A percentile compares a stretch with the other conserved stretches of the same genome.
Conservation (phyloP, 768 basidiomycete genomes). For the Peribolospora kevripleyi region DNA sequence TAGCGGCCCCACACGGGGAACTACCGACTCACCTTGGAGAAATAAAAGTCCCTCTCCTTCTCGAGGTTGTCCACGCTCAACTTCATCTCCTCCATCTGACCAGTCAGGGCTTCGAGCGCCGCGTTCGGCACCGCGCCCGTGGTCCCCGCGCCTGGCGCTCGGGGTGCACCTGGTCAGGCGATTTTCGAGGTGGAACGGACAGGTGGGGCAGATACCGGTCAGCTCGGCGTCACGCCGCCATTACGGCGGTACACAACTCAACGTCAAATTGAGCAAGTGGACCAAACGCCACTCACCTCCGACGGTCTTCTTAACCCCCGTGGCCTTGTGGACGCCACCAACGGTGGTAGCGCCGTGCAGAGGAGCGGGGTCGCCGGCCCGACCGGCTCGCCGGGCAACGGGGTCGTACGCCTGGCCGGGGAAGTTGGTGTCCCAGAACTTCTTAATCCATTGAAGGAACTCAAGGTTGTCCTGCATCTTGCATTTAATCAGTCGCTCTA, state of each 20-base stretch:
- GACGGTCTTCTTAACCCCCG: too few species aligned
- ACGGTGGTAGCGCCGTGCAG: too few species aligned
- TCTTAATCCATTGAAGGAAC: slow-evolving; percentile 90
- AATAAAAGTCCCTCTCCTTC: slow-evolving; percentile 91
- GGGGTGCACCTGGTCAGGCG: too few species aligned
- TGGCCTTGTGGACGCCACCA: too few species aligned
- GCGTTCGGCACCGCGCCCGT: slow-evolving; percentile 28
- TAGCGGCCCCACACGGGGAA: not conserved
- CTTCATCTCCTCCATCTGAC: slow-evolving; percentile 59
- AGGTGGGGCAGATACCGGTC: too few species aligned
- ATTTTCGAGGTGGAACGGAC: too few species aligned
- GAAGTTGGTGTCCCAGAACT: slow-evolving; percentile 83
- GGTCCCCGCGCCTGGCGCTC: slow-evolving; percentile 1
- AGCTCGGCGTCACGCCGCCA: too few species aligned
- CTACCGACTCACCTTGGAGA: slow-evolving; percentile 50
- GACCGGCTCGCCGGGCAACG: slow-evolving; percentile 33
- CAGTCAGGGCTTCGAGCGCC: slow-evolving; percentile 39
- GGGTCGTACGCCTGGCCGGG: slow-evolving; percentile 72
- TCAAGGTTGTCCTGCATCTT: slow-evolving; percentile 99
- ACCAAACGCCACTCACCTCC: too few species aligned
- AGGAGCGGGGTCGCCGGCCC: too few species aligned
- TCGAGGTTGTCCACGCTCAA: slow-evolving; percentile 67
- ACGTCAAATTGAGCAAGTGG: too few species aligned
- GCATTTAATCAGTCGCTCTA: slow-evolving; percentile 87
- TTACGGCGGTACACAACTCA: too few species aligned